Evolutionary conservation across 345 rosid genomes (phyloP).

Genomic region (Ceriops zippeliana): DNA sequence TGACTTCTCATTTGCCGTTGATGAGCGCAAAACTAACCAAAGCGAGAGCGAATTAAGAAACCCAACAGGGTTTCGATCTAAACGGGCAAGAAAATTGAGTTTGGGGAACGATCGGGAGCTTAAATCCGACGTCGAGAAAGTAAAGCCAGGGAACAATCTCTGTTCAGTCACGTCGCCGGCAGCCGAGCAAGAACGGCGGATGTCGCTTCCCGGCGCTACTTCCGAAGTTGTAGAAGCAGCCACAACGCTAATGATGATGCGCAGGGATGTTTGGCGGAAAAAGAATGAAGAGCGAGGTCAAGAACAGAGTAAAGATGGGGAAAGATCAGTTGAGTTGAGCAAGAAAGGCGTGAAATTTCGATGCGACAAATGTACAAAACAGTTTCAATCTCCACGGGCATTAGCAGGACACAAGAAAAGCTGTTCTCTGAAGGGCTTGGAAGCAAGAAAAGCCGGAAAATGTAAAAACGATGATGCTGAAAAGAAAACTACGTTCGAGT

Average conservation of each 20-base stretch:
- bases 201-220: slow-evolving; percentile 30
- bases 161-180: neutral
- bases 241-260: slow-evolving; percentile 30
- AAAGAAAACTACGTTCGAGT: slow-evolving; percentile 21
- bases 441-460: neutral
- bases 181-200: slow-evolving; percentile 24
- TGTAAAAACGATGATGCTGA: neutral
- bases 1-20: slow-evolving; percentile 27
- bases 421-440: slow-evolving; percentile 21
- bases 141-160: slow-evolving; percentile 1
- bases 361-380: slow-evolving; percentile 28
- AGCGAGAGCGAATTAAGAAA: slow-evolving; percentile 35
- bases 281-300: neutral
- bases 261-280: slow-evolving; percentile 25
- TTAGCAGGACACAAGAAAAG: slow-evolving; percentile 21
- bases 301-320: neutral
- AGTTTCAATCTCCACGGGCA: slow-evolving; percentile 29
- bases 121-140: slow-evolving; percentile 10
- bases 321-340: slow-evolving; percentile 12
- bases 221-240: slow-evolving; percentile 27
- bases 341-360: slow-evolving; percentile 20
- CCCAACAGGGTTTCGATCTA: slow-evolving; percentile 33
- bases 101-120: slow-evolving; percentile 8
- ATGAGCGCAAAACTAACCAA: slow-evolving; percentile 26
- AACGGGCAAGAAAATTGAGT: slow-evolving; percentile 22